phyloP scores from a whole-genome alignment of 1,139 yeast genomes.

The Candida labiduridarum region DNA sequence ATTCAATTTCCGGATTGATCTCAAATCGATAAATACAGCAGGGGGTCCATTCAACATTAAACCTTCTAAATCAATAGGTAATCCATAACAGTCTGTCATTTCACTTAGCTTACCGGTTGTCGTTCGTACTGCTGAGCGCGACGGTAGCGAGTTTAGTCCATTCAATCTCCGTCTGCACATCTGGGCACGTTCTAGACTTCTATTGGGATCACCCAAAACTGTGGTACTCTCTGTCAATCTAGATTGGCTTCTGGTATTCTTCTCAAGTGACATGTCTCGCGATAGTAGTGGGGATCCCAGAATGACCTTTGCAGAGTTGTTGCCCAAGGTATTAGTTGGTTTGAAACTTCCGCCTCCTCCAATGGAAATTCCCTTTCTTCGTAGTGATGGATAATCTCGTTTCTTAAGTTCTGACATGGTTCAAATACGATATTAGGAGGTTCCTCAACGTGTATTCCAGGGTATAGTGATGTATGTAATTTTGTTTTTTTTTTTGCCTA shows the following conservation, averaged over 20 bases:
- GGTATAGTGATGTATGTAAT: too few species aligned
- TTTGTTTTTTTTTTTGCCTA: not conserved
- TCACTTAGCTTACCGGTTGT: not conserved
- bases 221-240: constrained; percentile 1
- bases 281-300: not conserved
- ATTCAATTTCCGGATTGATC: constrained; percentile 7
- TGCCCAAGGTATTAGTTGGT: constrained; percentile 7
- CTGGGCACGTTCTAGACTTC: constrained; percentile 1
- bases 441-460: too few species aligned
- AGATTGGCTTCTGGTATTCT: not conserved
- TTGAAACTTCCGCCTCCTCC: constrained; percentile 8
- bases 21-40: constrained; percentile 4
- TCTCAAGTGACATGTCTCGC: too few species aligned
- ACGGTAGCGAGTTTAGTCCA: not conserved
- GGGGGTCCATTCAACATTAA: constrained; percentile 5
- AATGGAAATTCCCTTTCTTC: constrained; percentile 5
- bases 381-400: constrained; percentile 10
- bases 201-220: constrained; percentile 1
- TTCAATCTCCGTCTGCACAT: constrained; percentile 6
- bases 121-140: too few species aligned
- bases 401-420: constrained; percentile 6
- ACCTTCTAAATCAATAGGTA: not conserved
- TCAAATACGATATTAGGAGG: too few species aligned
- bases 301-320: not conserved
- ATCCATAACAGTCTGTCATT: constrained; percentile 11